phyloP scores from a whole-genome alignment of 768 basidiomycete genomes.

The Mycena capillaripes region DNA sequence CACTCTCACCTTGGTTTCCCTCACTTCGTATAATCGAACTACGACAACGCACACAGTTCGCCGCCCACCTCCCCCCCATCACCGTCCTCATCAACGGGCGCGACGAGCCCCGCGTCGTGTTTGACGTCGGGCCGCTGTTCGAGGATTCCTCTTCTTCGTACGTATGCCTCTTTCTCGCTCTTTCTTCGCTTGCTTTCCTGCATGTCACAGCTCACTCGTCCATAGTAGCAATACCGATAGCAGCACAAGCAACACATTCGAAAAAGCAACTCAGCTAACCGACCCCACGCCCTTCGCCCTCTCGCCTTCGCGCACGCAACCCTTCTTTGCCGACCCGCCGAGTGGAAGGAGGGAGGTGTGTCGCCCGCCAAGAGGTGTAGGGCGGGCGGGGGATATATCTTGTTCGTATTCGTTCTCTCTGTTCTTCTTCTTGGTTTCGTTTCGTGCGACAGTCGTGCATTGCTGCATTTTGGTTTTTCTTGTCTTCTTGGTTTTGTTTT shows the following conservation, averaged over 20 bases:
- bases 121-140: slow-evolving; percentile 10
- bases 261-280: too few species aligned
- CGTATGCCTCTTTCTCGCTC: too few species aligned
- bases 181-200: too few species aligned
- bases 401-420: slow-evolving; percentile 21
- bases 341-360: not conserved
- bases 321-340: slow-evolving; percentile 16
- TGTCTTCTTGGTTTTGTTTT: too few species aligned
- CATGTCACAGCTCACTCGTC: too few species aligned
- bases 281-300: slow-evolving; percentile 29
- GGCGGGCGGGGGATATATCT: slow-evolving; percentile 4
- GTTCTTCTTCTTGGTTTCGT: not conserved
- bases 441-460: too few species aligned
- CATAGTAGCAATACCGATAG: too few species aligned
- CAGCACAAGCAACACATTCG: too few species aligned
- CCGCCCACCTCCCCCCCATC: slow-evolving; percentile 9
- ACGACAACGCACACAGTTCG: not conserved
- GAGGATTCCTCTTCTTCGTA: not conserved
- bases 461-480: too few species aligned
- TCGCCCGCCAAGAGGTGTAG: slow-evolving; percentile 8
- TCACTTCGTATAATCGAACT: too few species aligned
- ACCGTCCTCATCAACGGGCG: slow-evolving; percentile 28
- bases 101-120: slow-evolving; percentile 31
- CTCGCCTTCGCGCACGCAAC: slow-evolving; percentile 16
- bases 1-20: too few species aligned